Evolutionary conservation across 2,329 filamentous ascomycete genomes (phyloP).

Genomic region (Bipolaris zeicola): DNA sequence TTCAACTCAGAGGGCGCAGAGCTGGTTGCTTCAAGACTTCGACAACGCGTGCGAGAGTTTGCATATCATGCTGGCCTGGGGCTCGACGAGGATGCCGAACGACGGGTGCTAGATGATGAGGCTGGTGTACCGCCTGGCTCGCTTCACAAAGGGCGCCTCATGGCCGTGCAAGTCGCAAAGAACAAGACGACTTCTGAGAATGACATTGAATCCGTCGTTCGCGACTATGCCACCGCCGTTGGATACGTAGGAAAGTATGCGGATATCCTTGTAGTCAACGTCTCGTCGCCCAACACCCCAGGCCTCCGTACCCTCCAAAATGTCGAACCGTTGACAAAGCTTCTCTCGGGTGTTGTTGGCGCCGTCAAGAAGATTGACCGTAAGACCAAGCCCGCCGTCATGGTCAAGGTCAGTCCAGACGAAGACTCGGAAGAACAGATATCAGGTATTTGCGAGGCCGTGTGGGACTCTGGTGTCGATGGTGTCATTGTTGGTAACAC

Average conservation of each 20-base stretch:
- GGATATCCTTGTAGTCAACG: constrained; percentile 96
- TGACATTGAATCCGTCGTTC: constrained; percentile 79
- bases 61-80: constrained; percentile 73
- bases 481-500: constrained; percentile 98
- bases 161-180: constrained; percentile 94
- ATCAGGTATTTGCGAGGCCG: constrained; percentile 76
- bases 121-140: constrained; percentile 82
- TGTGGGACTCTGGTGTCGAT: constrained; percentile 74
- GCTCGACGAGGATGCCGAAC: constrained; percentile 66
- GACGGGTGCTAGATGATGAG: constrained; percentile 75
- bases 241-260: constrained; percentile 82
- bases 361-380: constrained; percentile 73
- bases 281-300: constrained; percentile 94
- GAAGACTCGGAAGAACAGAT: constrained; percentile 87
- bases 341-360: constrained; percentile 80
- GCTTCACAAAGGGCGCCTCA: constrained; percentile 72
- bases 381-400: constrained; percentile 77
- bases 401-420: constrained; percentile 98
- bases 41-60: constrained; percentile 77
- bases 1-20: constrained; percentile 92
- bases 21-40: constrained; percentile 77
- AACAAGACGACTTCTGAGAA: constrained; percentile 89
- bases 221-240: constrained; percentile 88
- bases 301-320: constrained; percentile 87
- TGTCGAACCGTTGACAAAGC: constrained; percentile 77